Evolutionary conservation across 148 eudicot genomes (phyloP).

Genomic region (Dianthus caryophyllus): DNA sequence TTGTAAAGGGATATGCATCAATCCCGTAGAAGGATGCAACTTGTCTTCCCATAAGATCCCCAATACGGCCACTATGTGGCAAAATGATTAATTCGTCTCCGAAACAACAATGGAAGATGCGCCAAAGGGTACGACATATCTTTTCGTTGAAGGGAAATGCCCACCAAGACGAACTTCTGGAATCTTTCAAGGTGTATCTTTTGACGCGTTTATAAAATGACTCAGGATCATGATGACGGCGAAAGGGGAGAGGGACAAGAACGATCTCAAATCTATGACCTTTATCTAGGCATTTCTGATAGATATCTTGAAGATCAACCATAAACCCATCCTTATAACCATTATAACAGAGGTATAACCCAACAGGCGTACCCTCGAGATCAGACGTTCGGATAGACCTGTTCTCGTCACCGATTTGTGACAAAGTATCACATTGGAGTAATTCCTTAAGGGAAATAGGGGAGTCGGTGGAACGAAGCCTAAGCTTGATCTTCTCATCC

Average conservation of each 20-base stretch:
- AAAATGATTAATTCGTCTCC: constrained; percentile 3
- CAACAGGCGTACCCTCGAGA: not conserved
- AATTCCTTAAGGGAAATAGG: not conserved
- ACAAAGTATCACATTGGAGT: too few species aligned
- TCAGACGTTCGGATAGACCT: not conserved
- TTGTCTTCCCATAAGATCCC: not conserved
- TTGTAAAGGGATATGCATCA: too few species aligned
- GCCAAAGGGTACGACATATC: constrained; percentile 11
- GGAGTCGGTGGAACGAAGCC: not conserved
- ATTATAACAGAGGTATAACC: constrained; percentile 4
- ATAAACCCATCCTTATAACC: not conserved
- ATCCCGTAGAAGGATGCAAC: not conserved
- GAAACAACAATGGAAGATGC: not conserved
- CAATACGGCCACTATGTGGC: not conserved
- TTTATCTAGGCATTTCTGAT: constrained; percentile 8
- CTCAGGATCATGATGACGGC: not conserved
- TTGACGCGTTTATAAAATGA: not conserved
- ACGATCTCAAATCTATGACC: not conserved
- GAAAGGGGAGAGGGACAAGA: constrained; percentile 6
- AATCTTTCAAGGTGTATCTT: not conserved
- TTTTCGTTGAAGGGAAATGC: not conserved
- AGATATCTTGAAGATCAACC: constrained; percentile 4
- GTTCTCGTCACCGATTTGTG: not conserved
- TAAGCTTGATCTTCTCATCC: not conserved
- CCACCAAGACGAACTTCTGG: not conserved